Evolutionary conservation across 768 basidiomycete genomes (phyloP), one percentile per base, ranked within the genome.

Genomic region (Boletus barrowsii): DNA sequence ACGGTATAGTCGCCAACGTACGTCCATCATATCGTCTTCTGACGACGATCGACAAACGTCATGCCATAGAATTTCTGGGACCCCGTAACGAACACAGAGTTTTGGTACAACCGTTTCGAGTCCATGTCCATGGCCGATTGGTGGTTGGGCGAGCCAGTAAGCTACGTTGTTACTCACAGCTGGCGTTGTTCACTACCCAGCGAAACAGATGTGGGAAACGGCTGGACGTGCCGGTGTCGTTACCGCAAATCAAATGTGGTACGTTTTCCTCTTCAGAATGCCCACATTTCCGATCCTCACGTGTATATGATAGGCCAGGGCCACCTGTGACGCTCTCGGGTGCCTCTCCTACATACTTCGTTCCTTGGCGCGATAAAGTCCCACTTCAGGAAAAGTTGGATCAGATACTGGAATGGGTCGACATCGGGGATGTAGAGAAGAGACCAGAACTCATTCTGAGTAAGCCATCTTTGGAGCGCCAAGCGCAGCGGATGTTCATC

Each of bases 191-290:
- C 26, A 47, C 36, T n/a, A 50, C 40, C 20, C 5, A 18, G 26
- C 18, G 22, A 42, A 47, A 43, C 53, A 93, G 90, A 87, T 96
- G 77, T 97, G 94, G 93, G 90, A 92, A 65, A 94, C 93, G 0
- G 90, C 87, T 3, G 79, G 76, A 54, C 86, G 83, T 54, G 83
- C 86, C 5, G 87, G 87, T 0, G 68, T 92, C 11, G 75, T 82
- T 35, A 88, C 89, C 5, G 93, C 91, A 0, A 93, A 94, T 62
- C 76, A 93, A 42, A 97, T 97, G 93, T 97, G 93, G 92, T 91
- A 49, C 51, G 85, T 75, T 26, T 45, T 18, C 17, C 17, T 41
- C 24, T 44, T 26, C 5, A 3, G 2, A 13, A 33, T 47, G 17
- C 15, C 20, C 18, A 2, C 32, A 20, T 46, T 4, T n/a, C n/a